Percentiles rank a stretch among this genome's conserved stretches.
These are phyloP conservation scores for Ogataea nitratoaversa DNA, from an alignment of 805 yeast species.

Conservation along the genomic window DNA sequence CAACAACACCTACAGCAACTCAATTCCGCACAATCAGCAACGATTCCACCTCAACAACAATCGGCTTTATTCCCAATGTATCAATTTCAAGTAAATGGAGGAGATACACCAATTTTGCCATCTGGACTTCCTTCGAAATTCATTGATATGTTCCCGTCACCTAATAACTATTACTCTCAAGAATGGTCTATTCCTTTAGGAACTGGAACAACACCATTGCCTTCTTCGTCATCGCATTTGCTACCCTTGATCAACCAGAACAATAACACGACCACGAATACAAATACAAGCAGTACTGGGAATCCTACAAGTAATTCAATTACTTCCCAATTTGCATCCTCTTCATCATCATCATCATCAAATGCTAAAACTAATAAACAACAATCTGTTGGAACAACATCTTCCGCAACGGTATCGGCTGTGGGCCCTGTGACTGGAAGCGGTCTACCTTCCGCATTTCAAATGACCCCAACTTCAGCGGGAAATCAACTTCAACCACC, in stretches of 20 bases:
- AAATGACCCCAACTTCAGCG: constrained; percentile 1
- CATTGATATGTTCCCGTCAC: constrained; percentile 76
- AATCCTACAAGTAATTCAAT: not conserved
- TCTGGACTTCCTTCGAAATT: constrained; percentile 68
- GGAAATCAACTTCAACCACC: not conserved
- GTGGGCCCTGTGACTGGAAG: not conserved
- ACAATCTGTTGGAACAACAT: not conserved
- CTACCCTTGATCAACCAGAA: constrained; percentile 13
- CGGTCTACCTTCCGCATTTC: constrained; percentile 1
- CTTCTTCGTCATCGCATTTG: constrained; percentile 27
- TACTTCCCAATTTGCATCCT: constrained; percentile 1
- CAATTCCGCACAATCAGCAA: constrained; percentile 4
- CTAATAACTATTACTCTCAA: constrained; percentile 66
- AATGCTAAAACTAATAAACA: not conserved
- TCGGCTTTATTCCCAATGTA: constrained; percentile 8
- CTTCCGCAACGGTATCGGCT: not conserved
- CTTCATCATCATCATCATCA: constrained; percentile 1
- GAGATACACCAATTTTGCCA: constrained; percentile 66
- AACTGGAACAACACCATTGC: constrained; percentile 38
- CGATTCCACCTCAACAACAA: constrained; percentile 3
- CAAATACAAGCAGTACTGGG: constrained; percentile 10
- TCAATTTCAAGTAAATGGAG: constrained; percentile 7
- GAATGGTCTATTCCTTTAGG: constrained; percentile 50
- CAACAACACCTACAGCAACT: constrained; percentile 22
- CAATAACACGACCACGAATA: constrained; percentile 2